Percentiles rank a stretch among this genome's conserved stretches.
Evolutionary conservation across 2,329 filamentous ascomycete genomes (phyloP).

Genomic region (Colletotrichum chlorophyti): DNA sequence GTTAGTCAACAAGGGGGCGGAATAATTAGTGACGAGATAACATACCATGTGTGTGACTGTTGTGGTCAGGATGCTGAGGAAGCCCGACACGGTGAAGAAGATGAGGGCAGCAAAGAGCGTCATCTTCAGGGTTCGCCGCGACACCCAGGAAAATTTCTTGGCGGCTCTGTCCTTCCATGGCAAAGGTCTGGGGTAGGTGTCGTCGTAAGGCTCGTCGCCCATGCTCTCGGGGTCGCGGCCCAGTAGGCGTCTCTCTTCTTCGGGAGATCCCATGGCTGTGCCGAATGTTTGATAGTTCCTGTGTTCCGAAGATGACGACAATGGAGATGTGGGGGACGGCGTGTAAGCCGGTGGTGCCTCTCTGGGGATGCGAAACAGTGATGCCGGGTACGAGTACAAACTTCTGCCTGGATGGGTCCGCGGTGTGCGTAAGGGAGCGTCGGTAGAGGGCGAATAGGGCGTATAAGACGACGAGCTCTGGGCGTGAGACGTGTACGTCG

Average conservation of each 20-base stretch:
- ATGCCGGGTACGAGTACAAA: slow-evolving; percentile 6
- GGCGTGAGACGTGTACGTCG: slow-evolving; percentile 10
- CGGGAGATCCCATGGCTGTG: slow-evolving; percentile 47
- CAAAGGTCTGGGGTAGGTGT: slow-evolving; percentile 2
- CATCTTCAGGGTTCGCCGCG: slow-evolving; percentile 37
- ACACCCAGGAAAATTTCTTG: slow-evolving; percentile 16
- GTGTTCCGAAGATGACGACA: slow-evolving; percentile 38
- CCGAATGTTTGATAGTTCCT: slow-evolving; percentile 54
- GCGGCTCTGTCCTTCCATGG: slow-evolving; percentile 35
- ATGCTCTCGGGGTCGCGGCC: slow-evolving; percentile 54
- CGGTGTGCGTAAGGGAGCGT: slow-evolving; percentile 24
- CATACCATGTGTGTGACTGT: slow-evolving; percentile 38
- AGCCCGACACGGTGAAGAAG: slow-evolving; percentile 39
- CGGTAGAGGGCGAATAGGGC: slow-evolving; percentile 18
- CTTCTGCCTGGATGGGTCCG: slow-evolving; percentile 24
- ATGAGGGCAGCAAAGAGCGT: slow-evolving; percentile 40
- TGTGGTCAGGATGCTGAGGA: slow-evolving; percentile 34
- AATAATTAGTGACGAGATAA: not conserved
- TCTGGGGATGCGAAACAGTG: slow-evolving; percentile 30
- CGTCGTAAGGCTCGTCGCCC: slow-evolving; percentile 39
- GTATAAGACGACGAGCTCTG: slow-evolving; percentile 28
- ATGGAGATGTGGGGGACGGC: slow-evolving; percentile 40
- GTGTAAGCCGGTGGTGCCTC: slow-evolving; percentile 61
- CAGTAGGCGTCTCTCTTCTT: slow-evolving; percentile 52
- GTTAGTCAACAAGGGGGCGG: not conserved